Evolutionary conservation across 2,329 filamentous ascomycete species (phyloP).

Genomic region (Fragosphaeria purpurea): DNA sequence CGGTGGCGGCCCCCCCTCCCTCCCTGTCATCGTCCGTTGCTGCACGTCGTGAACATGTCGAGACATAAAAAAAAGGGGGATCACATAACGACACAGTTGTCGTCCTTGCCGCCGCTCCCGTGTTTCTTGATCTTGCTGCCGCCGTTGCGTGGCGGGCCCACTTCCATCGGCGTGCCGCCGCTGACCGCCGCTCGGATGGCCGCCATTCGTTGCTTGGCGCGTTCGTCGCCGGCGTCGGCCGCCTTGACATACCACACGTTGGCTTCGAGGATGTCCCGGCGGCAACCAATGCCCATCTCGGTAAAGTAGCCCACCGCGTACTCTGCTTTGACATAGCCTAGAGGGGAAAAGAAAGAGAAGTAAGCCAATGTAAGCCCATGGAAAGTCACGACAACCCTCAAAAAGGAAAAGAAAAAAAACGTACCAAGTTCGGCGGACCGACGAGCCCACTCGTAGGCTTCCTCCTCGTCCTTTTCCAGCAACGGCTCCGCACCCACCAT

Average conservation of each 20-base stretch:
- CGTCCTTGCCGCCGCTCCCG: constrained; percentile 28
- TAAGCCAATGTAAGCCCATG: neutral
- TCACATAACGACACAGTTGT: constrained; percentile 51
- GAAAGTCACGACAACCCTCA: neutral
- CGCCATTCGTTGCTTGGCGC: constrained; percentile 75
- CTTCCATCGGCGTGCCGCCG: constrained; percentile 47
- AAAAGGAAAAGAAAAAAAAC: constrained; percentile 18
- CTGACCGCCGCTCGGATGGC: constrained; percentile 77
- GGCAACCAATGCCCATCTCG: constrained; percentile 95
- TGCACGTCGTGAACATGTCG: neutral
- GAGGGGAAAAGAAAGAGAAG: neutral
- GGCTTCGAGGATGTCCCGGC: constrained; percentile 86
- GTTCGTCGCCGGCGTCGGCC: constrained; percentile 81
- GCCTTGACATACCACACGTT: constrained; percentile 98
- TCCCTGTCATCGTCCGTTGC: no score
- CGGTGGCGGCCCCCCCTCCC: no score
- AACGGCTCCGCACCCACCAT: constrained; percentile 89
- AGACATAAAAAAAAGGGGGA: neutral
- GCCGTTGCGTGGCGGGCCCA: constrained; percentile 38
- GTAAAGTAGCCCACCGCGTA: constrained; percentile 96
- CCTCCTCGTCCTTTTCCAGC: constrained; percentile 86
- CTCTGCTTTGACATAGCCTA: constrained; percentile 65
- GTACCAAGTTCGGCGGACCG: constrained; percentile 77
- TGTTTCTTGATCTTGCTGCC: constrained; percentile 41
- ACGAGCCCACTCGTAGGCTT: constrained; percentile 93